phyloP scores from a whole-genome alignment of 208 protist species.

The Crithidia acanthocephali region DNA sequence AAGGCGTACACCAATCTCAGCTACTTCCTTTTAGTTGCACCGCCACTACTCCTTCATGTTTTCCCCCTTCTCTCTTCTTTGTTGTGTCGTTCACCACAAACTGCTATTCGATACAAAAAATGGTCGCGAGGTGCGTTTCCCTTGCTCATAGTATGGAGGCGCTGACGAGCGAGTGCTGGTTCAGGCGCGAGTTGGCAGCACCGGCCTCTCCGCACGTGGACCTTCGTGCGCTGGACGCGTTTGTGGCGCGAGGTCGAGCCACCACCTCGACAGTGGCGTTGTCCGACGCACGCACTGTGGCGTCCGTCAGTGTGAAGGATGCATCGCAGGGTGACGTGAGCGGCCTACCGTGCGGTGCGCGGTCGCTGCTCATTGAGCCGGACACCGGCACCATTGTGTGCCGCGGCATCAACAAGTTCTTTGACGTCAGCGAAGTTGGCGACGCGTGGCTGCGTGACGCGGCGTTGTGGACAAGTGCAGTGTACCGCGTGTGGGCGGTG shows the following conservation, averaged over 20 bases:
- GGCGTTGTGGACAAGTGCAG: slow-evolving; percentile 37
- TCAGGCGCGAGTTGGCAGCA: slow-evolving; percentile 19
- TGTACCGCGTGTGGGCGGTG: slow-evolving; percentile 57
- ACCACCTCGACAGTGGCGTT: slow-evolving; percentile 18
- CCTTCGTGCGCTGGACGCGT: slow-evolving; percentile 24
- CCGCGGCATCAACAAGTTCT: slow-evolving; percentile 91
- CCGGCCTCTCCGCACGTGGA: slow-evolving; percentile 22
- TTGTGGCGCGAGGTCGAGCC: slow-evolving; percentile 45
- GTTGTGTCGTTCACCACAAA: not conserved
- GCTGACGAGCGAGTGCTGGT: slow-evolving; percentile 41
- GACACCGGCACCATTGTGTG: slow-evolving; percentile 60
- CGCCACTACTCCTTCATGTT: not conserved
- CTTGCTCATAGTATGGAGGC: slow-evolving; percentile 28
- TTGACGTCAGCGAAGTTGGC: slow-evolving; percentile 64
- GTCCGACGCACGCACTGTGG: slow-evolving; percentile 27
- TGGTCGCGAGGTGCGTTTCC: not conserved
- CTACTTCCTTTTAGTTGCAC: not conserved
- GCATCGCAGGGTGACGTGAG: slow-evolving; percentile 65
- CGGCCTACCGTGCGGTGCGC: slow-evolving; percentile 75
- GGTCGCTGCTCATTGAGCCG: slow-evolving; percentile 68
- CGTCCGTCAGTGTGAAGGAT: slow-evolving; percentile 79
- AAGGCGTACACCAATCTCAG: too few species aligned
- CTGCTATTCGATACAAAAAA: not conserved
- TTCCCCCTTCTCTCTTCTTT: slow-evolving; percentile 8
- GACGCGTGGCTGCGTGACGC: slow-evolving; percentile 40